phyloP scores from a whole-genome alignment of 768 basidiomycete species.

The Amanita phalloides region DNA sequence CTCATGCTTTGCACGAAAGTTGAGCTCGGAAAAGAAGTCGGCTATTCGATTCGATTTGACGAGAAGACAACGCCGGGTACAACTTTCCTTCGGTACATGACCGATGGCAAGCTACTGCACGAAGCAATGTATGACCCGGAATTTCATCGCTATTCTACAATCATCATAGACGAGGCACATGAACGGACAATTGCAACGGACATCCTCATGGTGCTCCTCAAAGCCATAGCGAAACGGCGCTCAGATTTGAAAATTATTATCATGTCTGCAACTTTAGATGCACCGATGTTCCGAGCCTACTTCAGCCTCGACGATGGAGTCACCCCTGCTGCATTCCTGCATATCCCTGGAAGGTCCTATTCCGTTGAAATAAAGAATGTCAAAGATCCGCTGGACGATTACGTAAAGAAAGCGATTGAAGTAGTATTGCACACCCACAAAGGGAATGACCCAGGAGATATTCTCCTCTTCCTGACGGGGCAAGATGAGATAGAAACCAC shows the following conservation, averaged over 20 bases:
- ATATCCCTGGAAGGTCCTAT: constrained; percentile 76
- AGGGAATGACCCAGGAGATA: constrained; percentile 75
- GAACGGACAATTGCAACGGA: constrained; percentile 88
- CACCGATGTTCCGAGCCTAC: constrained; percentile 83
- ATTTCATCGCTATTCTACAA: constrained; percentile 78
- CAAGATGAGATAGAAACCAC: constrained; percentile 92
- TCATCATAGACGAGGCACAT: constrained; percentile 90
- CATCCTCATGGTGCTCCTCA: constrained; percentile 86
- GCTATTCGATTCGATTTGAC: constrained; percentile 51
- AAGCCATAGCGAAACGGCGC: constrained; percentile 60
- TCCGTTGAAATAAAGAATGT: constrained; percentile 83
- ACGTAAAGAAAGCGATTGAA: constrained; percentile 83
- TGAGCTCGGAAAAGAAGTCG: constrained; percentile 77
- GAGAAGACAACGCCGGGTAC: constrained; percentile 73
- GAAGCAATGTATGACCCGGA: constrained; percentile 89
- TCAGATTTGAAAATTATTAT: constrained; percentile 80
- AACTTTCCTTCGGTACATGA: constrained; percentile 93
- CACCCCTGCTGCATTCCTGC: constrained; percentile 52
- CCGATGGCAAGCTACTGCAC: constrained; percentile 84
- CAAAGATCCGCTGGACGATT: constrained; percentile 75
- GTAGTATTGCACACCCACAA: constrained; percentile 87
- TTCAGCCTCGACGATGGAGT: constrained; percentile 33
- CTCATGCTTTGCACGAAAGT: constrained; percentile 30
- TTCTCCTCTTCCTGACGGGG: constrained; percentile 82
- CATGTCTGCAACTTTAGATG: constrained; percentile 89